Conservation (phyloP, 768 basidiomycete genomes). For the Rhodotorula paludigena region DNA sequence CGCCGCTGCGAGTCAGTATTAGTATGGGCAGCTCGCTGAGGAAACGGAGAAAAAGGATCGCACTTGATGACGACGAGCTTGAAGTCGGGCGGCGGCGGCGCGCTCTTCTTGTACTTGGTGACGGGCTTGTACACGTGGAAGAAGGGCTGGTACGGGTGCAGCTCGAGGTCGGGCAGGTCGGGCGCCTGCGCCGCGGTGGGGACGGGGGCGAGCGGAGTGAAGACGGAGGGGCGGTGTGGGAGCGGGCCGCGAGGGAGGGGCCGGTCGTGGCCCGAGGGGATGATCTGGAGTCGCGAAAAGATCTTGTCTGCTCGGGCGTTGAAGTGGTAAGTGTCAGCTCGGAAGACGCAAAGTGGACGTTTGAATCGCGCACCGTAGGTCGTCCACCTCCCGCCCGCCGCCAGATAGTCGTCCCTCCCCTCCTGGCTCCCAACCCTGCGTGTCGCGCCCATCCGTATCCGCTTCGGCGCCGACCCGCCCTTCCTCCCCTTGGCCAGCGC, state of each 20-base stretch:
- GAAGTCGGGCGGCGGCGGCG: conserved; percentile 76
- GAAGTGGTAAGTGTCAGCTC: too few species aligned
- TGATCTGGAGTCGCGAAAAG: conserved; percentile 65
- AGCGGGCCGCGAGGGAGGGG: conserved; percentile 45
- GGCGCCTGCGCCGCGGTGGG: background rate
- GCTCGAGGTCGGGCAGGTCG: conserved; percentile 32
- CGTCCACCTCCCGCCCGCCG: conserved; percentile 29
- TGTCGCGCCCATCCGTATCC: conserved; percentile 14
- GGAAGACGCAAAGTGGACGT: background rate
- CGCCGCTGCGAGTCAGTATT: conserved; percentile 57
- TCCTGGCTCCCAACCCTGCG: conserved; percentile 10
- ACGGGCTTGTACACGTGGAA: conserved; percentile 88
- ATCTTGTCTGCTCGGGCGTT: conserved; percentile 56
- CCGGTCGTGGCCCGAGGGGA: conserved; percentile 60
- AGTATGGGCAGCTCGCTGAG: background rate
- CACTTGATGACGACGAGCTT: conserved; percentile 80
- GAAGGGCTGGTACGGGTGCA: conserved; percentile 72
- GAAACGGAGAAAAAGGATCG: conserved; percentile 42
- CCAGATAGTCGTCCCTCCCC: conserved; percentile 15
- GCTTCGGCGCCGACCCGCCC: background rate
- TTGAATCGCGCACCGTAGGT: conserved; percentile 27
- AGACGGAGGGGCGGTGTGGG: conserved; percentile 35
- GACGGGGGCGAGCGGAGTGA: conserved; percentile 39
- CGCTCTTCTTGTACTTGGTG: conserved; percentile 72
- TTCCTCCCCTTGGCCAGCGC: too few species aligned